phyloP scores from a whole-genome alignment of 192 early-diverging fungal species.

The Rhizophagus sp. region DNA sequence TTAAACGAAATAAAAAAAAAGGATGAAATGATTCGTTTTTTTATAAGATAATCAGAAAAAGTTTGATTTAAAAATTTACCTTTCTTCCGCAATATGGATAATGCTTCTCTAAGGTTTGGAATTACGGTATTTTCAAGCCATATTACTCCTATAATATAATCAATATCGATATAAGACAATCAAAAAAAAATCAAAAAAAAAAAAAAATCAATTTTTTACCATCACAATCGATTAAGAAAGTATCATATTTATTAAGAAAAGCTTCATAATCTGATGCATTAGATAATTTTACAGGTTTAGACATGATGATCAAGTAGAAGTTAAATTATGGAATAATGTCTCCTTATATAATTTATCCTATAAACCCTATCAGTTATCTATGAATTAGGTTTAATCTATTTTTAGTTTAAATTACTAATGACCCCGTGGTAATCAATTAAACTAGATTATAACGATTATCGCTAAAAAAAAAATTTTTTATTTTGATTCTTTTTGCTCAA shows the following conservation, averaged over 20 bases:
- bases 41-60: background rate
- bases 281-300: conserved; percentile 39
- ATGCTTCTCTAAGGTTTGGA: conserved; percentile 65
- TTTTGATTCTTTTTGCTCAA: too few species aligned
- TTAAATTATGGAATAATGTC: background rate
- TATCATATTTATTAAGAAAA: conserved; percentile 83
- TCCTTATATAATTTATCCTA: background rate
- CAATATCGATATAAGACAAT: background rate
- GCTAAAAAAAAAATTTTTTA: too few species aligned
- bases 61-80: conserved; percentile 42
- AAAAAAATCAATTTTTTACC: conserved; percentile 50
- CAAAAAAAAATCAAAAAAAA: too few species aligned
- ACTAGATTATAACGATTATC: too few species aligned
- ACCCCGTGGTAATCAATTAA: too few species aligned
- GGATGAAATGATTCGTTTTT: too few species aligned
- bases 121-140: conserved; percentile 81
- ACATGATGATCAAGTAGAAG: background rate
- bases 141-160: conserved; percentile 70
- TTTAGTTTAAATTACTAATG: background rate
- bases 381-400: background rate
- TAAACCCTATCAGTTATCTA: too few species aligned
- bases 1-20: background rate
- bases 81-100: conserved; percentile 69
- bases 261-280: conserved; percentile 50
- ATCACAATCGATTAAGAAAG: conserved; percentile 97